Evolutionary conservation across 495 filamentous ascomycete genomes (phyloP), one percentile per base, ranked within the genome.

Genomic region (Podospora fimiseda): DNA sequence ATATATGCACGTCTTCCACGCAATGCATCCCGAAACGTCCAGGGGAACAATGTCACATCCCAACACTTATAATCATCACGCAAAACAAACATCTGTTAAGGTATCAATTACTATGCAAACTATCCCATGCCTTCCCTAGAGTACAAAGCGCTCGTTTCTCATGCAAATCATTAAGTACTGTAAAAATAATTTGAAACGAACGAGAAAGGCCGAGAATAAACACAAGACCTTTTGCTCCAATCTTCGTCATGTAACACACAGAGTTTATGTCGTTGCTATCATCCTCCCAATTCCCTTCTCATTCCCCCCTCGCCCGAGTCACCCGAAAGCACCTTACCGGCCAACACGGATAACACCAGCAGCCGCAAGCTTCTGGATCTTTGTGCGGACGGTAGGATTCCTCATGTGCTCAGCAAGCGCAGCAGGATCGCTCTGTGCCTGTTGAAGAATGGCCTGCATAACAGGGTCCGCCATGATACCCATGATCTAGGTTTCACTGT

Each of bases 331-430:
- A 11, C 4, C 47, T 74, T 65, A 77, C 64, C 75, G 58, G 43
- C 90, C 89, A 58, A 93, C 74, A 39, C 89, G 79, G 62, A 96
- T 96, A 20, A 97, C 90, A 59, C 93, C 93, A 30, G 90, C 90
- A 20, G 89, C 88, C 50, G 94, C 84, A 60, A 97, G 72, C 68
- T 95, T 95, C 76, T 92, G 88, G 50, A 98, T 87, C 76, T 95
- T 92, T 55, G 77, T 80, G 49, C 83, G 78, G 55, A 97, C 87
- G 55, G 76, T 78, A 7, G 86, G 76, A 73, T 96, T 97, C 77
- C 85, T 88, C 89, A 97, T 95, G 72, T 99, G 93, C 62, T 97
- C 91, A 58, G 90, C 84, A 60, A 99, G 76, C 20, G 94, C 91
- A 19, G 84, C 84, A 3, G 93, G 93, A 67, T 97, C 89, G 43